These are phyloP conservation scores for Mycothermus thermophilus DNA, from an alignment of 495 filamentous ascomycete genomes.

Conservation along the genomic window DNA sequence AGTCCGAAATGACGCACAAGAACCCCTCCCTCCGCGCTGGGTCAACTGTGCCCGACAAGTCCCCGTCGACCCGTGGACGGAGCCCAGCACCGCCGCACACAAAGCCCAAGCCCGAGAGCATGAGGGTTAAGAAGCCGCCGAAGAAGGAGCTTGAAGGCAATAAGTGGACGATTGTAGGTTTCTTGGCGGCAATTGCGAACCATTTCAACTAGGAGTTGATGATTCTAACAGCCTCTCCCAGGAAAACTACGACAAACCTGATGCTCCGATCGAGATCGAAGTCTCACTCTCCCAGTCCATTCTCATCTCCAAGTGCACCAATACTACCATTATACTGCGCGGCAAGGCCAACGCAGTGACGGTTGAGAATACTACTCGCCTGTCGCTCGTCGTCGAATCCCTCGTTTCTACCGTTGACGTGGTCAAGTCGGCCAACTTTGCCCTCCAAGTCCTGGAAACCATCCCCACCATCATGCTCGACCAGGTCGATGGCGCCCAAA, in stretches of 20 bases:
- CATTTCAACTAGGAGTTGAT: neutral
- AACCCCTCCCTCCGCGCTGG: slow-evolving; percentile 77
- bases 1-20: slow-evolving; percentile 93
- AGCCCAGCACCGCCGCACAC: slow-evolving; percentile 73
- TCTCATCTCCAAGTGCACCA: slow-evolving; percentile 79
- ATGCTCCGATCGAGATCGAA: slow-evolving; percentile 56
- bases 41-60: slow-evolving; percentile 51
- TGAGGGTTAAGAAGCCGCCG: slow-evolving; percentile 85
- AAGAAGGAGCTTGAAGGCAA: slow-evolving; percentile 87
- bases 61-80: slow-evolving; percentile 49
- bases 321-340: slow-evolving; percentile 73
- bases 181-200: neutral
- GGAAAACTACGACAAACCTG: slow-evolving; percentile 84
- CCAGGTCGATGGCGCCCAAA: slow-evolving; percentile 76
- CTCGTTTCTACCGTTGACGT: slow-evolving; percentile 85
- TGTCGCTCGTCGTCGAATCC: slow-evolving; percentile 75
- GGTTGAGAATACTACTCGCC: slow-evolving; percentile 73
- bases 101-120: slow-evolving; percentile 88
- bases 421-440: slow-evolving; percentile 87
- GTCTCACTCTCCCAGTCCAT: slow-evolving; percentile 76
- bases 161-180: slow-evolving; percentile 73
- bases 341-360: slow-evolving; percentile 94
- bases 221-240: slow-evolving; percentile 12
- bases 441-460: slow-evolving; percentile 69
- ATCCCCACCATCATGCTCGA: slow-evolving; percentile 82